Conservation (phyloP, 345 rosid species). For the Populus pruinosa region DNA sequence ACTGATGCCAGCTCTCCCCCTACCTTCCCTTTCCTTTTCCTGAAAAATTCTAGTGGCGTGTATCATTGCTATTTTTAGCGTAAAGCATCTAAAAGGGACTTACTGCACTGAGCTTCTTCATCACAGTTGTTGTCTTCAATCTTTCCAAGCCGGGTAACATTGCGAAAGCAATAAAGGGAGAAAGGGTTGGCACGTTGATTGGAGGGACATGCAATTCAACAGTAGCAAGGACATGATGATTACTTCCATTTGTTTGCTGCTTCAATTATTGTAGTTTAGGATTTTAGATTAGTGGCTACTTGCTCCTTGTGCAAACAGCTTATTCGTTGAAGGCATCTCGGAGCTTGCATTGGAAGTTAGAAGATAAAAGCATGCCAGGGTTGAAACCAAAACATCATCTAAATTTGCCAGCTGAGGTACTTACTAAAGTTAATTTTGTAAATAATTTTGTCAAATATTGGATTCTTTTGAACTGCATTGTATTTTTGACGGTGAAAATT, state of each 20-base stretch:
- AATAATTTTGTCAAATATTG: neutral
- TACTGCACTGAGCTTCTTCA: neutral
- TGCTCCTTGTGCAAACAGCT: neutral
- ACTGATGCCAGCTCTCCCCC: neutral
- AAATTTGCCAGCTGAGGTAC: neutral
- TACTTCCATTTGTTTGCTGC: neutral
- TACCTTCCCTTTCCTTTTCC: neutral
- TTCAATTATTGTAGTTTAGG: neutral
- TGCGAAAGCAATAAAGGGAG: constrained; percentile 81
- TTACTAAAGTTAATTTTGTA: neutral
- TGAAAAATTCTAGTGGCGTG: neutral
- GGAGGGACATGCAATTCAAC: constrained; percentile 55
- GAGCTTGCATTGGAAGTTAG: constrained; percentile 1
- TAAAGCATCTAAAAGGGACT: neutral
- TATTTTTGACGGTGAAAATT: neutral
- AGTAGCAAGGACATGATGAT: constrained; percentile 26
- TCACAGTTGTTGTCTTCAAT: constrained; percentile 87
- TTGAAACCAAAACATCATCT: neutral
- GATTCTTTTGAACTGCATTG: neutral
- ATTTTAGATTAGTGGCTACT: neutral
- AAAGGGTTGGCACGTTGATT: constrained; percentile 77
- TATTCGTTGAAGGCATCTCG: neutral
- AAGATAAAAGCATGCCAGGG: neutral
- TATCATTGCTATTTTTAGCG: neutral
- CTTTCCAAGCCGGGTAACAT: constrained; percentile 79